Percentiles rank a stretch among this genome's conserved stretches.
Evolutionary conservation across 345 rosid genomes (phyloP).

Genomic region (Combretum micranthum): DNA sequence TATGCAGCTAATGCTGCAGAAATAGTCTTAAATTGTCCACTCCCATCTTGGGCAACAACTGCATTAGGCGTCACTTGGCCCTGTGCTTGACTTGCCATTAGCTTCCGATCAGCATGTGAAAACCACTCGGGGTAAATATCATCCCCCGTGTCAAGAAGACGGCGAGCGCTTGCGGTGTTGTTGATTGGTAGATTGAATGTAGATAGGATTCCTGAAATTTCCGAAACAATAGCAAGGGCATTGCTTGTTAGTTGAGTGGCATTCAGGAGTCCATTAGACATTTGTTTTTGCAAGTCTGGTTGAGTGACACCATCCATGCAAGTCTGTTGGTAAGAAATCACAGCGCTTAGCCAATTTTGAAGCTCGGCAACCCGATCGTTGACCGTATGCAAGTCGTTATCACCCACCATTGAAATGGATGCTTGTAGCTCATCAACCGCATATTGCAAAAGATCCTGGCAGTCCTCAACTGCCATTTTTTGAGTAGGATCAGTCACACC

Average conservation of each 20-base stretch:
- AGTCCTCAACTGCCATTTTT: conserved; percentile 41
- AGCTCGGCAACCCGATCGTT: conserved; percentile 19
- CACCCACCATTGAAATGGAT: conserved; percentile 25
- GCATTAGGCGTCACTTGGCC: conserved; percentile 22
- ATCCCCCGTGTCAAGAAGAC: conserved; percentile 4
- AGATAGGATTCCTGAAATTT: conserved; percentile 19
- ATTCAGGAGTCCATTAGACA: conserved; percentile 17
- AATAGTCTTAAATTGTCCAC: conserved; percentile 35
- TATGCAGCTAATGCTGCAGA: conserved; percentile 32
- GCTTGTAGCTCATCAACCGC: conserved; percentile 39
- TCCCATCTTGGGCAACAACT: conserved; percentile 45
- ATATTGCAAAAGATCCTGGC: conserved; percentile 29
- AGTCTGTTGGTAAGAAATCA: conserved; percentile 28
- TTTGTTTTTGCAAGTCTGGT: conserved; percentile 10
- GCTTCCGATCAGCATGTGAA: conserved; percentile 25
- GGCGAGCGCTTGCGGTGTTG: conserved; percentile 7
- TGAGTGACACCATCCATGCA: conserved; percentile 31
- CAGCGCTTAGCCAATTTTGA: conserved; percentile 39
- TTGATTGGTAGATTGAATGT: conserved; percentile 17
- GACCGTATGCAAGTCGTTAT: conserved; percentile 19
- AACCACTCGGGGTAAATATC: conserved; percentile 31
- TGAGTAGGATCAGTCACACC: conserved; percentile 1
- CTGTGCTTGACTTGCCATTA: conserved; percentile 16
- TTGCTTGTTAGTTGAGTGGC: conserved; percentile 37
- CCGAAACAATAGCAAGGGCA: conserved; percentile 33